These are phyloP conservation scores for Mucor piriformis DNA, from an alignment of 371 early-diverging fungal species.

Conservation along the genomic window DNA sequence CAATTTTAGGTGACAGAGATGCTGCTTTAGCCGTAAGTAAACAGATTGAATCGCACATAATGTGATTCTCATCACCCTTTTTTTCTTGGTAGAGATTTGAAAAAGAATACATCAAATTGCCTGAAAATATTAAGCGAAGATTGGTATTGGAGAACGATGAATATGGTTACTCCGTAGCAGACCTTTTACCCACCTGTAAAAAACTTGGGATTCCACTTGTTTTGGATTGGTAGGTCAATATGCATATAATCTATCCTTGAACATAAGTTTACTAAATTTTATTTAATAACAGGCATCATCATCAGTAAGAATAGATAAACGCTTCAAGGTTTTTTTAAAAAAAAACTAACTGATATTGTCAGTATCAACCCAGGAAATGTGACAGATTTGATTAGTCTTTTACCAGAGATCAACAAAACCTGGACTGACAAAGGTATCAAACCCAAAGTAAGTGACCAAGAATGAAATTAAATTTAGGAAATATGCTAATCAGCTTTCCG, in stretches of 20 bases:
- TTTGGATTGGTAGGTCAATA: constrained; percentile 43
- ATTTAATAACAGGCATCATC: constrained; percentile 36
- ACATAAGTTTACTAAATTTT: background rate
- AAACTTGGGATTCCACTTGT: constrained; percentile 47
- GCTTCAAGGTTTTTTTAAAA: too few relatives aligned
- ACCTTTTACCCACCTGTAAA: constrained; percentile 50
- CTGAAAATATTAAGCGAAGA: constrained; percentile 37
- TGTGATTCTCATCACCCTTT: too few relatives aligned
- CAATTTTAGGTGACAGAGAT: constrained; percentile 31
- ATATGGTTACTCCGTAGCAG: constrained; percentile 46
- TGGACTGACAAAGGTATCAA: constrained; percentile 49
- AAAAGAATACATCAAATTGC: constrained; percentile 34
- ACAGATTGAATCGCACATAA: background rate
- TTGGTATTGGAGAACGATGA: constrained; percentile 56
- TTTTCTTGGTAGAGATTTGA: constrained; percentile 38
- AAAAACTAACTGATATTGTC: too few relatives aligned
- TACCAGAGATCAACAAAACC: constrained; percentile 41
- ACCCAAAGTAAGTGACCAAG: constrained; percentile 41
- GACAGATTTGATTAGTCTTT: constrained; percentile 22
- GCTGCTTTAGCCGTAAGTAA: constrained; percentile 33
- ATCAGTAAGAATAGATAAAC: constrained; percentile 24
- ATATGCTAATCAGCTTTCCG: background rate
- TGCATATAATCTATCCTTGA: background rate
- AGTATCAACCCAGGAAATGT: constrained; percentile 43
- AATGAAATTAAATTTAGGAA: background rate